These are phyloP conservation scores for Xanthoceras sorbifolium DNA, from an alignment of 345 rosid genomes.

Conservation along the genomic window DNA sequence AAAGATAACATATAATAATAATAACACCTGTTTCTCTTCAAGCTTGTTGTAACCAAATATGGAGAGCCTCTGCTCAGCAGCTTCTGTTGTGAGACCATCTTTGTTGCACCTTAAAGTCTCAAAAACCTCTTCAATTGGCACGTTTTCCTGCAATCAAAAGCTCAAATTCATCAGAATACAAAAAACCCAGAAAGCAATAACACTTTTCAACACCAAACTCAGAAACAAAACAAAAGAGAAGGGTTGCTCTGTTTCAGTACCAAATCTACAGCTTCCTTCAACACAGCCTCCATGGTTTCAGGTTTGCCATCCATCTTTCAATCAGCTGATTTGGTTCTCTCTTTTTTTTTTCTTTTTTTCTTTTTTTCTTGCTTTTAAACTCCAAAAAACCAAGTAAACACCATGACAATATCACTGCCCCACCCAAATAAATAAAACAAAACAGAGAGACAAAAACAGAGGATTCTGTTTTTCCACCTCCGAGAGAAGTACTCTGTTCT, in stretches of 20 bases:
- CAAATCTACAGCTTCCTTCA: constrained; percentile 75
- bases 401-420: background rate
- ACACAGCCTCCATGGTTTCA: constrained; percentile 58
- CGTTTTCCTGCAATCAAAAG: constrained; percentile 52
- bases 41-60: constrained; percentile 70
- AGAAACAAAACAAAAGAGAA: background rate
- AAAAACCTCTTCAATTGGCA: constrained; percentile 65
- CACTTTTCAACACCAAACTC: background rate
- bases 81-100: constrained; percentile 58
- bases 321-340: background rate
- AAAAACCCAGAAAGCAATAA: constrained; percentile 13
- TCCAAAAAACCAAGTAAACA: constrained; percentile 7
- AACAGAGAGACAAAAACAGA: constrained; percentile 14
- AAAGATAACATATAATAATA: background rate
- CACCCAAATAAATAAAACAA: background rate
- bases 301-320: constrained; percentile 45
- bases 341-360: background rate
- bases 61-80: constrained; percentile 55
- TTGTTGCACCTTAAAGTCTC: constrained; percentile 56
- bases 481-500: constrained; percentile 1
- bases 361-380: background rate
- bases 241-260: constrained; percentile 37
- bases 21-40: constrained; percentile 57
- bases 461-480: constrained; percentile 11
- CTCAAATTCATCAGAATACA: constrained; percentile 25